Base-by-base conservation (phyloP, 805 yeast genomes). In the Teunomyces tritomae region DNA sequence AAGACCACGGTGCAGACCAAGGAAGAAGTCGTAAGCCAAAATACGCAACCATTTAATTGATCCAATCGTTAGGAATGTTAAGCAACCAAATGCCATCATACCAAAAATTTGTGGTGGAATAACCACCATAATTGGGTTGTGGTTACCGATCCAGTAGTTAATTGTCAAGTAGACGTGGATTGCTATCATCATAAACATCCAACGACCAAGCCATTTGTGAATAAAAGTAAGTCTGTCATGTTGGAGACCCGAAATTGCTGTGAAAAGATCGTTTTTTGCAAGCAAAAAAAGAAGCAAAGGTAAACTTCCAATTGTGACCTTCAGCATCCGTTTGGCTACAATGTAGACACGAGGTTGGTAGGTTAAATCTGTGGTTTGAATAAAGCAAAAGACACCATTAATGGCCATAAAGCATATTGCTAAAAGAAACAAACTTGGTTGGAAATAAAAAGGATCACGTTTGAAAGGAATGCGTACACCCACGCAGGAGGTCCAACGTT, bases 41-140 rank as follows among this genome's bases (percentile, higher is more conserved):
- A 57, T 64, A 47, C 81, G 52, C 8, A 76, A 55, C 30, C 67
- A 55, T 45, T 61, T 63, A 13, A 68, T 36, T 30, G 73, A 65
- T 4, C 67, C 74, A 61, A 70, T 64, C 8, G 64, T 64, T 45
- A 75, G 54, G 39, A 73, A 41, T 20, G 62, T 63, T 56, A 74
- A 64, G 37, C 68, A 58, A 5, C 62, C 65, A 49, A 66, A 71
- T 2, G 79, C 72, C 39, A 77, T 76, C 57, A 71, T 65, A 7
- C 81, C 82, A 58, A 76, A 76, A n/a, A 72, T 71, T 49, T 72
- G 77, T 1, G 80, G 80, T 4, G 82, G 81, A 37, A 76, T 76
- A 17, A 55, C 39, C 8, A 76, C 47, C 79, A 74, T 73, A 8
- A 71, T 55, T 6, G 57, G 47, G 47, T 73, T 69, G 27, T 67